Percentiles rank a stretch among this genome's conserved stretches.
These are phyloP conservation scores for Onygena corvina DNA, from an alignment of 2,329 filamentous ascomycete species.

Conservation along the genomic window DNA sequence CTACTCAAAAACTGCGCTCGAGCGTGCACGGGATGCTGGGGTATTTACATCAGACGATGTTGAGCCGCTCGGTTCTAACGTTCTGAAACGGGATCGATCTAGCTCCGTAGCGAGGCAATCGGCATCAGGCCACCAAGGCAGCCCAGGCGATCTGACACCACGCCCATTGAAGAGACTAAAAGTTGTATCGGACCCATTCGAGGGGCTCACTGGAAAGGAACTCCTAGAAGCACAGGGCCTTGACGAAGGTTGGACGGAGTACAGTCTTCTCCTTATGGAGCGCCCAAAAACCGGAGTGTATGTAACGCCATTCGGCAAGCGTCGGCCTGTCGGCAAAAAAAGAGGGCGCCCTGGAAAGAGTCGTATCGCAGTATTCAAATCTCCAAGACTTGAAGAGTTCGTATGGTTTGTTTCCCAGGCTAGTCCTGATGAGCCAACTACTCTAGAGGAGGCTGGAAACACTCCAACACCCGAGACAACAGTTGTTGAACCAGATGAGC, in stretches of 20 bases:
- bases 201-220: conserved; percentile 24
- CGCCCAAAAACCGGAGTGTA: conserved; percentile 31
- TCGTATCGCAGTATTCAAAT: conserved; percentile 32
- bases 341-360: conserved; percentile 30
- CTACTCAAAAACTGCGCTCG: not conserved
- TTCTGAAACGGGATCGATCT: not conserved
- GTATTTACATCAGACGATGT: not conserved
- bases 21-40: not conserved
- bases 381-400: conserved; percentile 23
- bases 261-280: conserved; percentile 28
- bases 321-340: conserved; percentile 27
- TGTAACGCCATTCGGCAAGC: conserved; percentile 29
- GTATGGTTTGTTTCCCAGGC: conserved; percentile 25
- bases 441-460: not conserved
- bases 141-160: not conserved
- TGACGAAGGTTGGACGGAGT: conserved; percentile 33
- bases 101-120: not conserved
- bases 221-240: conserved; percentile 29
- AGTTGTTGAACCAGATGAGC: conserved; percentile 4
- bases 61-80: not conserved
- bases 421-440: not conserved
- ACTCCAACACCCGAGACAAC: too few relatives aligned
- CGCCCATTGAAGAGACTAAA: not conserved
- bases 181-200: not conserved
- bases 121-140: not conserved